Evolutionary conservation across 2,329 filamentous ascomycete genomes (phyloP), one percentile per base, ranked within the genome.

Genomic region (Bimuria novae-zelandiae): DNA sequence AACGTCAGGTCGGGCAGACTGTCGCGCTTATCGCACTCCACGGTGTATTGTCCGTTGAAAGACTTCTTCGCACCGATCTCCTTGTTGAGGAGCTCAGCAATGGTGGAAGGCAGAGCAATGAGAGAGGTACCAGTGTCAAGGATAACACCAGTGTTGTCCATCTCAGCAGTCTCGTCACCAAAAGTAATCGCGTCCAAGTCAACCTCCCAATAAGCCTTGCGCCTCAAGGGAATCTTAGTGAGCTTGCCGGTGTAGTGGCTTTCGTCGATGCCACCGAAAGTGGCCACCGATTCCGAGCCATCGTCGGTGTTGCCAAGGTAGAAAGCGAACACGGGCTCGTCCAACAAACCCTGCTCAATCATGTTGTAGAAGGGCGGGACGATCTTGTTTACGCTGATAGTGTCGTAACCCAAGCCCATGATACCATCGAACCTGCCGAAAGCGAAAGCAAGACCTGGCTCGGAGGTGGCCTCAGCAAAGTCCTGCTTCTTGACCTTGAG

Each of bases 141-240:
- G 62, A 99, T 97, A 68, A 92, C 90, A 79, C 94, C 95, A 54
- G 92, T 97, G 82, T 90, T 86, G 62, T 97, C 93, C 61, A 97
- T 87, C 76, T 96, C 89, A 56, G 92, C 92, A 62, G 85, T 87
- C 71, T 89, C 85, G 48, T 92, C 84, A 67, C 94, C 95, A 61
- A 97, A 91, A 51, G 89, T 86, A 78, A 99, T 94, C 60, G 91
- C 83, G 70, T 97, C 88, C 57, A 99, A 87, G 70, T 97, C 92
- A 51, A 99, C 93, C 84, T 99, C 94, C 94, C 94, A 99, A 85
- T 99, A 99, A 44, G 94, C 94, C 88, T 97, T 97, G 75, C 94
- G 90, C 76, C 94, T 90, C 65, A 99, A 85, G 50, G 94, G 94
- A 64, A 99, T 91, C 76, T 92, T 95, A 74, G 87, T 90, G 69